phyloP scores from a whole-genome alignment of 176 grass and related monocot species.

The Zoysia pacifica region DNA sequence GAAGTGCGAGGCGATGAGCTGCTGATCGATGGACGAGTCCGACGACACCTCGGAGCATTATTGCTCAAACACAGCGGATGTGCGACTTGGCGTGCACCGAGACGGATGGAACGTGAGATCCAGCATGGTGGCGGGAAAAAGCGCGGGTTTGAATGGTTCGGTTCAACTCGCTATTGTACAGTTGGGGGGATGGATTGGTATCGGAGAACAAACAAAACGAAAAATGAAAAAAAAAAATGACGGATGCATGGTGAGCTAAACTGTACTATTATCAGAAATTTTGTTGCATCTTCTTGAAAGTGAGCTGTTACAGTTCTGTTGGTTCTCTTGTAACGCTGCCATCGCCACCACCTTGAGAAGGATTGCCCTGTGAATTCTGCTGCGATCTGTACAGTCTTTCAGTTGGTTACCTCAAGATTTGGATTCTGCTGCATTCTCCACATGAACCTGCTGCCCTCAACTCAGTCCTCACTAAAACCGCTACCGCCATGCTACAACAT shows the following conservation, averaged over 20 bases:
- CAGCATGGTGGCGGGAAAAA: slow-evolving; percentile 49
- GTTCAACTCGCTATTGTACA: slow-evolving; percentile 56
- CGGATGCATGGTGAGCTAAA: not conserved
- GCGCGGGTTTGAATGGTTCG: slow-evolving; percentile 41
- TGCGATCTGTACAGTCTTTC: slow-evolving; percentile 25
- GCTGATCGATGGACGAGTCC: slow-evolving; percentile 41
- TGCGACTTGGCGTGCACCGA: slow-evolving; percentile 33
- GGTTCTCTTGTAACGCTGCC: not conserved
- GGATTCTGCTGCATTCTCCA: slow-evolving; percentile 9
- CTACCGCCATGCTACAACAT: not conserved
- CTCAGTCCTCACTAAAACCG: not conserved
- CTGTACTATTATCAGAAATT: slow-evolving; percentile 47
- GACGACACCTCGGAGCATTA: not conserved
- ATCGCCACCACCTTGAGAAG: not conserved
- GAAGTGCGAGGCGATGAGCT: slow-evolving; percentile 92
- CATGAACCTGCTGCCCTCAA: not conserved
- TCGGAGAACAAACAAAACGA: not conserved
- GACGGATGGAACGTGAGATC: slow-evolving; percentile 40
- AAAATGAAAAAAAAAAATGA: not conserved
- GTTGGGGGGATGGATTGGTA: slow-evolving; percentile 11
- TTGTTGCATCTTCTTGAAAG: slow-evolving; percentile 51
- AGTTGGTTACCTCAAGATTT: not conserved
- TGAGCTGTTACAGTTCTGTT: slow-evolving; percentile 37
- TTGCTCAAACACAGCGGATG: not conserved
- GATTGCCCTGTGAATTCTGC: slow-evolving; percentile 27